Evolutionary conservation across 225 moss, liverwort and hornwort species (phyloP).

Genomic region (Anthoceros angustus): DNA sequence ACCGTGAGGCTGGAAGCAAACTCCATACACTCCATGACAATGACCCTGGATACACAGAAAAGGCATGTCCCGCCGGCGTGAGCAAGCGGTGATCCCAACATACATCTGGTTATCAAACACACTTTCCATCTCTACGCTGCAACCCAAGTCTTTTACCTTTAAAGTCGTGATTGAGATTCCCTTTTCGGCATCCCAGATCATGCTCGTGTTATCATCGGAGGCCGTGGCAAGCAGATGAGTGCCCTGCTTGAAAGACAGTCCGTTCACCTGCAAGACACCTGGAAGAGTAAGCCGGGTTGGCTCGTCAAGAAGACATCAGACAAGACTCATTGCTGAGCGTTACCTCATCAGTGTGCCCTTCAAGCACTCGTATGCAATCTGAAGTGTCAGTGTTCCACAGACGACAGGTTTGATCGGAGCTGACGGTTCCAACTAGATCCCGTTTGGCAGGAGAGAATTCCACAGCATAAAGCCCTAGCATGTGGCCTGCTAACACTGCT

Average conservation of each 20-base stretch:
- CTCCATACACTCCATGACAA: constrained; percentile 88
- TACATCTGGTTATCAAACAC: too few relatives aligned
- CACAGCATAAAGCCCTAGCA: constrained; percentile 86
- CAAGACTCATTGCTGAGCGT: too few relatives aligned
- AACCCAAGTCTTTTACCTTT: constrained; percentile 46
- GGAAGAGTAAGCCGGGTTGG: not conserved
- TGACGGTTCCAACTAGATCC: constrained; percentile 93
- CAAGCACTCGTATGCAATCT: constrained; percentile 86
- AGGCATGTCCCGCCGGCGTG: too few relatives aligned
- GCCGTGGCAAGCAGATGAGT: constrained; percentile 92
- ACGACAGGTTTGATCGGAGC: constrained; percentile 96
- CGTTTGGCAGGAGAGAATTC: constrained; percentile 90
- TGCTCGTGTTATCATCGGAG: constrained; percentile 90
- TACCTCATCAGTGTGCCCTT: constrained; percentile 98
- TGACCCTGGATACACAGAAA: constrained; percentile 69
- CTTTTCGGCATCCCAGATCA: constrained; percentile 99
- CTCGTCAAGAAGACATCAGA: too few relatives aligned
- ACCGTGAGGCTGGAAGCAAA: constrained; percentile 87
- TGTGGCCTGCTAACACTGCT: constrained; percentile 75
- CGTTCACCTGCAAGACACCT: constrained; percentile 53
- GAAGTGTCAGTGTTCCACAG: constrained; percentile 86
- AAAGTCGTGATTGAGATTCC: constrained; percentile 81
- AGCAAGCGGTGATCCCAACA: too few relatives aligned
- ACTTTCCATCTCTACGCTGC: too few relatives aligned
- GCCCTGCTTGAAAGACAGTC: constrained; percentile 87